phyloP scores from a whole-genome alignment of 176 grass and related monocot species.

The Tuctoria greenei region DNA sequence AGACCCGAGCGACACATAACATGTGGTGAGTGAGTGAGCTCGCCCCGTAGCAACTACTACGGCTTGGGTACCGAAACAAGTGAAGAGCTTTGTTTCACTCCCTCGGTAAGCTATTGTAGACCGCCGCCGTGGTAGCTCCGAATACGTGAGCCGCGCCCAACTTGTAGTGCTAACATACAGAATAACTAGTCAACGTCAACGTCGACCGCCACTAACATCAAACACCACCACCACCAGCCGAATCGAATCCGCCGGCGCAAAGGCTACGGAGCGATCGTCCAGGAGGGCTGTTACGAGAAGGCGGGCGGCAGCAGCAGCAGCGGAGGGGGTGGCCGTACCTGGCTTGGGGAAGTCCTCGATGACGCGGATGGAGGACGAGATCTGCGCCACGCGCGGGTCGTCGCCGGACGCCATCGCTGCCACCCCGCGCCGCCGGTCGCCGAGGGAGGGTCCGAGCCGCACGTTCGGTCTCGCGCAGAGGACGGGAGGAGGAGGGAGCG shows the following conservation, averaged over 20 bases:
- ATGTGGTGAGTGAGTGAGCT: not conserved
- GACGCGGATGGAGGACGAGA: constrained; percentile 80
- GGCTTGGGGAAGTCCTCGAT: constrained; percentile 95
- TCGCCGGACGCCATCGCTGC: constrained; percentile 53
- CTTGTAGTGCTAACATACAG: not conserved
- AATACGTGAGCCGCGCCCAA: not conserved
- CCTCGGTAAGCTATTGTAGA: not conserved
- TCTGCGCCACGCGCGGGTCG: constrained; percentile 64
- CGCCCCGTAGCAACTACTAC: not conserved
- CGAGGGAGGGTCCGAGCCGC: not conserved
- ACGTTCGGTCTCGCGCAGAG: not conserved
- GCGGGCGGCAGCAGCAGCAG: too few relatives aligned
- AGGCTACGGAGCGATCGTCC: not conserved
- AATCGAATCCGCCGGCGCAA: not conserved
- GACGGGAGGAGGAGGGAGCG: not conserved
- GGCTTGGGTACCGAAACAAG: not conserved
- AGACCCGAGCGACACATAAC: not conserved
- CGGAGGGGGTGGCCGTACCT: constrained; percentile 28
- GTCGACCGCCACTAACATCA: too few relatives aligned
- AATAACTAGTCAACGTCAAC: not conserved
- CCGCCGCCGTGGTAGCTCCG: not conserved
- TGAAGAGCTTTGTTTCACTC: not conserved
- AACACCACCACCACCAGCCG: not conserved
- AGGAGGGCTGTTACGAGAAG: not conserved
- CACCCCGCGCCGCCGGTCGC: not conserved